phyloP scores from a whole-genome alignment of 2,329 filamentous ascomycete genomes.

The Fusarium succisae region DNA sequence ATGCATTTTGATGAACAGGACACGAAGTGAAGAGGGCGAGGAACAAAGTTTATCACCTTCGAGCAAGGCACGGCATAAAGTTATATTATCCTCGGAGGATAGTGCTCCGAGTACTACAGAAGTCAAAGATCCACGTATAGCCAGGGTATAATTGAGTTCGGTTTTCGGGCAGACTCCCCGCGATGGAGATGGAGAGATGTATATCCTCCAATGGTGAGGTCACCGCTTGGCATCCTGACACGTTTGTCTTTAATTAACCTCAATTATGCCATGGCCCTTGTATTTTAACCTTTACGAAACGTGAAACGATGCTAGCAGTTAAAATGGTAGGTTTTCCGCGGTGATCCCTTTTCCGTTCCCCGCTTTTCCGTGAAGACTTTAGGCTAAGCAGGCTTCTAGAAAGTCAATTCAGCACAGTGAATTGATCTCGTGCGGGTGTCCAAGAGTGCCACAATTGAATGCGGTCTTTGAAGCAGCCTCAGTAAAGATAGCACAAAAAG shows the following conservation, averaged over 20 bases:
- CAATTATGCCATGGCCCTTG: not conserved
- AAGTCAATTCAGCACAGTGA: not conserved
- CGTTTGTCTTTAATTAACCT: conserved; percentile 3
- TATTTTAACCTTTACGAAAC: not conserved
- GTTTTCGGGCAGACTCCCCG: not conserved
- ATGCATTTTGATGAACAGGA: not conserved
- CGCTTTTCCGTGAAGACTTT: not conserved
- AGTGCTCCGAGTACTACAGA: not conserved
- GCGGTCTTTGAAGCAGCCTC: fast-evolving
- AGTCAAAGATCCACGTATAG: not conserved
- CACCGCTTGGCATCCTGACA: not conserved
- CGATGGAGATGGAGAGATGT: not conserved
- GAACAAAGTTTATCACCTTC: too few species aligned
- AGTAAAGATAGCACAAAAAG: fast-evolving
- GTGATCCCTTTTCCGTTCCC: conserved; percentile 4
- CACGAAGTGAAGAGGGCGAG: too few species aligned
- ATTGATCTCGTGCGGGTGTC: fast-evolving
- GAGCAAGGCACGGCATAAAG: not conserved
- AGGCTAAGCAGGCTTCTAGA: not conserved
- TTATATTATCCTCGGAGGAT: not conserved
- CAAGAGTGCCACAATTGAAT: not conserved
- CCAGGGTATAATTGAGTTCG: not conserved
- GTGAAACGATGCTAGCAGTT: not conserved
- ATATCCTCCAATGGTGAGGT: conserved; percentile 11
- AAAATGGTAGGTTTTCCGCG: not conserved